These are phyloP conservation scores for Vigna angularis DNA, from an alignment of 306 rosid species.

Conservation along the genomic window DNA sequence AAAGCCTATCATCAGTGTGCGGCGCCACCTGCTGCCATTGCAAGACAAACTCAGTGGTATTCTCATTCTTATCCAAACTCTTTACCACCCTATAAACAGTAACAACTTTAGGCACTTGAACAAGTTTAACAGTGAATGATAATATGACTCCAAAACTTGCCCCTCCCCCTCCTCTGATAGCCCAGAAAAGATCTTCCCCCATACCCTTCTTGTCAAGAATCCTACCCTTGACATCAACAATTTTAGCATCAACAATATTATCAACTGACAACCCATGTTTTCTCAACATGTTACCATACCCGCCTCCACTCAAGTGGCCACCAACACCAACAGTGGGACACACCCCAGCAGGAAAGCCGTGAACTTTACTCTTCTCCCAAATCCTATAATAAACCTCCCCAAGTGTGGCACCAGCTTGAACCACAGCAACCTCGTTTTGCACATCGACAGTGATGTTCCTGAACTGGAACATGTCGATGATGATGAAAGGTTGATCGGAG, in stretches of 20 bases:
- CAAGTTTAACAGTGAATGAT: constrained; percentile 56
- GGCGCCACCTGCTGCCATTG: constrained; percentile 79
- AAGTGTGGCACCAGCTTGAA: constrained; percentile 71
- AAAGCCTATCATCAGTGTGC: constrained; percentile 49
- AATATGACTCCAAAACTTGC: constrained; percentile 76
- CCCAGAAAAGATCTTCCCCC: constrained; percentile 94
- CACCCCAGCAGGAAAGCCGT: constrained; percentile 74
- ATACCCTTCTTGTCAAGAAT: constrained; percentile 59
- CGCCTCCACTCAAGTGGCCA: constrained; percentile 85
- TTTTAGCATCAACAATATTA: constrained; percentile 66
- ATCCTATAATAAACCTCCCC: constrained; percentile 77
- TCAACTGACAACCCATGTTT: constrained; percentile 74
- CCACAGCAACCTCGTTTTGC: constrained; percentile 55
- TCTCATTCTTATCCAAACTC: constrained; percentile 55
- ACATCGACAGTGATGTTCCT: constrained; percentile 56
- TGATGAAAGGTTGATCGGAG: constrained; percentile 63
- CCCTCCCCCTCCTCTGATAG: constrained; percentile 83
- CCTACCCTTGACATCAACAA: constrained; percentile 69
- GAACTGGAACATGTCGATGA: constrained; percentile 80
- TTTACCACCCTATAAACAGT: constrained; percentile 56
- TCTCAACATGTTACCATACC: constrained; percentile 78
- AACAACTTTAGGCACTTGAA: constrained; percentile 62
- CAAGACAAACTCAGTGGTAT: constrained; percentile 60
- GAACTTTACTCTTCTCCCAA: constrained; percentile 68
- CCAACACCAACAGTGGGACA: constrained; percentile 85